Base-by-base conservation (phyloP, 2,329 filamentous ascomycete species). In the Scedosporium dehoogii region DNA sequence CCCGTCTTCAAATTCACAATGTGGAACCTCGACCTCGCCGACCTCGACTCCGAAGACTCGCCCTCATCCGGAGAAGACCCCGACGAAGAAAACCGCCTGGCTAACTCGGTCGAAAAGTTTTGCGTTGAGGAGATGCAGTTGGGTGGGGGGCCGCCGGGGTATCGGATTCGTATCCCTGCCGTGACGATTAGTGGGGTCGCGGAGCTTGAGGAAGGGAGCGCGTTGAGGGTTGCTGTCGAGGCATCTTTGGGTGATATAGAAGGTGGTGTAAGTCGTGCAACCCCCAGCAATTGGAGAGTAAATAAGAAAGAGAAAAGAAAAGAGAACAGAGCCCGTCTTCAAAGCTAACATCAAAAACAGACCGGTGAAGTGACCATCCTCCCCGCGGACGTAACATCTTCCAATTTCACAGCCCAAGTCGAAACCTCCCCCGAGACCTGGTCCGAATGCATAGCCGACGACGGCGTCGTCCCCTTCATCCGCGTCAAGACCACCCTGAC, bases 51-150 rank as follows among this genome's bases (percentile, higher is more conserved):
- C 9, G 21, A 48, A 5, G 10, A 41, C 58, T 9, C 25, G 0
- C 29, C 18, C 6, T 38, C 33, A 9, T 12, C 33, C 7, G 33
- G 38, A 14, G 57, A 60, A 6, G 42, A 55, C 10, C 38, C 5
- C 38, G 33, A 18, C n/a, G 21, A 16, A 4, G 57, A 14, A 6
- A 21, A 44, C 21, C 23, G 23, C n/a, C 38, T 29, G 12, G 25
- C 27, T 7, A 38, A n/a, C n/a, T 9, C 14, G 10, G 25, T 33
- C 12, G 60, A 58, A 41, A 62, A 62, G 53, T 62, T 46, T 42
- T 62, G 53, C 38, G 23, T 62, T 6, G 29, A 62, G 38, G 42
- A 46, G 4, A 62, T 62, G 51, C 18, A 58, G 60, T 38, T 62
- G 2, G 51, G 21, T 14, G 42, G 42, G 3, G 60, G 51, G 23